A percentile compares a stretch with the other conserved stretches of the same genome.
These are phyloP conservation scores for Bruguiera sexangula DNA, from an alignment of 345 rosid genomes.

Conservation along the genomic window DNA sequence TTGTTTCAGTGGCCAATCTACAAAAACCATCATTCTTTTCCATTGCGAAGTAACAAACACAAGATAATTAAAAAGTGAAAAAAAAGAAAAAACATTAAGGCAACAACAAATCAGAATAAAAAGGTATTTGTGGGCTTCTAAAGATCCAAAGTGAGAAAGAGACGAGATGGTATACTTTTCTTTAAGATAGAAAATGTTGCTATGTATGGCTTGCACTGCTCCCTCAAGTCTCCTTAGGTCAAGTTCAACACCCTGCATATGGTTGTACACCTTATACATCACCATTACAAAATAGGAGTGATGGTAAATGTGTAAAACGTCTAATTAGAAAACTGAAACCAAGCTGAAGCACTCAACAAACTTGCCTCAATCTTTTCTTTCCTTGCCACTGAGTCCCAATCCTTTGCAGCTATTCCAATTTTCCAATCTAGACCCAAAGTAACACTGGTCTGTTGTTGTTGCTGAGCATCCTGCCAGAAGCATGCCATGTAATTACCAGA, in stretches of 20 bases:
- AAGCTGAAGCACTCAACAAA: background rate
- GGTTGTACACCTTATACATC: background rate
- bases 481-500: slow-evolving; percentile 75
- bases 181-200: slow-evolving; percentile 54
- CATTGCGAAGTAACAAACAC: no score
- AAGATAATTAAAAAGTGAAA: no score
- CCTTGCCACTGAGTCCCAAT: slow-evolving; percentile 93
- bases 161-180: slow-evolving; percentile 36
- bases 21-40: no score
- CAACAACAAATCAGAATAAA: no score
- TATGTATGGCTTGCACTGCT: slow-evolving; percentile 56
- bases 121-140: no score
- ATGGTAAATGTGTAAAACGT: background rate
- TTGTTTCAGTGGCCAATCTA: no score
- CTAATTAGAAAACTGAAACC: background rate
- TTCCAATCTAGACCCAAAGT: slow-evolving; percentile 85
- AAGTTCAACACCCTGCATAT: slow-evolving; percentile 79
- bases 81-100: no score
- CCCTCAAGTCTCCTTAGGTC: slow-evolving; percentile 73
- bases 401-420: slow-evolving; percentile 85
- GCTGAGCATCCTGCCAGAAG: slow-evolving; percentile 52
- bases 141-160: no score
- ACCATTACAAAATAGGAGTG: background rate
- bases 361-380: slow-evolving; percentile 89
- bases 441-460: slow-evolving; percentile 27